Base-by-base conservation (phyloP, 2,329 filamentous ascomycete species). In the Teratosphaeria epicoccoides region DNA sequence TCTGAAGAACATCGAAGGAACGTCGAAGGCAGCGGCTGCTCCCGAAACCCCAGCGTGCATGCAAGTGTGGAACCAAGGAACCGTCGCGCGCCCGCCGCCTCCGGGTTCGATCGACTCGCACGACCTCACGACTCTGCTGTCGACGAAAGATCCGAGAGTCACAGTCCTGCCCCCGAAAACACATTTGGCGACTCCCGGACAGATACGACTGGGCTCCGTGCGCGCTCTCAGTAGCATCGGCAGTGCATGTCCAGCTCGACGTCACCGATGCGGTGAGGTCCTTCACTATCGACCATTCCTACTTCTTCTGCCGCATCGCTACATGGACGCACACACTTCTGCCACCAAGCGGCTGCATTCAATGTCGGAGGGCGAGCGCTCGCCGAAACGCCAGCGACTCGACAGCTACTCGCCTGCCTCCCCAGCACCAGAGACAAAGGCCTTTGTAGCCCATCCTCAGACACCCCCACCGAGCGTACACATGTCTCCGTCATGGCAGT, bases 401-500 rank as follows among this genome's bases (percentile, higher is more conserved):
- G 26, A 66, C 58, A 71, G 70, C 49, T 75, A 71, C 61, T 73
- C 70, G 47, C 72, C 73, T 52, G 70, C 69, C 49, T 71, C 68
- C 50, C 71, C 71, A 52, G 69, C 63, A 65, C 69, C 65, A 61
- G 61, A 70, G 57, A 69, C 68, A 66, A 72, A 72, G 64, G 57
- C 61, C 62, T 66, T 69, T 55, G 58, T 65, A 49, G 67, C 70
- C 49, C 58, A 54, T 29, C 72, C 72, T 46, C 71, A 73, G 59
- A 76, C 73, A 9, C 73, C 73, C 50, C 74, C 72, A 33, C 73
- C 72, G 23, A 72, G 71, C 50, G 71, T 73, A 50, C 70, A 70
- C 52, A 70, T 70, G 68, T 72, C 71, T 65, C 71, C 72, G 59
- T 69, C 65, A 70, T 68, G 71, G 63, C 68, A 69, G 52, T 56